Percentiles rank a stretch among this genome's conserved stretches.
Conservation (phyloP, 306 rosid genomes). For the Ormosia emarginata region DNA sequence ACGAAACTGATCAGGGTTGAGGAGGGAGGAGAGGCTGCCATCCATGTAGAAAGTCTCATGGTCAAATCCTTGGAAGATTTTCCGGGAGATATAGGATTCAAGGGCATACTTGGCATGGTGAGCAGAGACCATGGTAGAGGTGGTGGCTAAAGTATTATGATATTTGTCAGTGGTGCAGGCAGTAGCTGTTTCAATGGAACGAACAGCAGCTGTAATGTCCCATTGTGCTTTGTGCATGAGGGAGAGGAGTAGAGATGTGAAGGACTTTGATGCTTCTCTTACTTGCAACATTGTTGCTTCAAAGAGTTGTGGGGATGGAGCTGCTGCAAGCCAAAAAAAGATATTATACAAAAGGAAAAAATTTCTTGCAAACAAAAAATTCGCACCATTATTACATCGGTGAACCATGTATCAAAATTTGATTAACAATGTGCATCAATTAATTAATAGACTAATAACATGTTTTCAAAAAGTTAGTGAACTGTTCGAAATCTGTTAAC, state of each 20-base stretch:
- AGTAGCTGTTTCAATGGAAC: slow-evolving; percentile 90
- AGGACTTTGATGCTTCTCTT: slow-evolving; percentile 74
- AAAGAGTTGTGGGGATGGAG: slow-evolving; percentile 68
- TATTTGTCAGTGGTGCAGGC: slow-evolving; percentile 28
- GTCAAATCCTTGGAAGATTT: slow-evolving; percentile 85
- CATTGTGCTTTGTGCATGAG: slow-evolving; percentile 93
- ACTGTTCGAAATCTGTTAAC: no score
- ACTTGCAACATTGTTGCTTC: slow-evolving; percentile 73
- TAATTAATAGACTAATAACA: no score
- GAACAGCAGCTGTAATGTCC: slow-evolving; percentile 93
- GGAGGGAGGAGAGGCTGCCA: slow-evolving; percentile 87
- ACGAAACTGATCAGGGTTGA: slow-evolving; percentile 84
- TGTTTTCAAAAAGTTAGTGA: no score
- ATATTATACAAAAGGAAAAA: no score
- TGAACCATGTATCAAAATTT: no score
- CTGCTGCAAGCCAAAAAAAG: slow-evolving; percentile 28
- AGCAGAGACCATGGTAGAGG: slow-evolving; percentile 34
- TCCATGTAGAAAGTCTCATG: slow-evolving; percentile 97
- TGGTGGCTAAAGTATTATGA: slow-evolving; percentile 23
- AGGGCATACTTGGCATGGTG: slow-evolving; percentile 87
- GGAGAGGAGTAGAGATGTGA: slow-evolving; percentile 73
- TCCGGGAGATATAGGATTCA: slow-evolving; percentile 73
- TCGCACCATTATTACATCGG: no score
- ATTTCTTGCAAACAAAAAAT: no score
- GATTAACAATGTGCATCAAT: no score